Conservation (phyloP, 352 stramenopile species). For the Phytophthora tentaculata region DNA sequence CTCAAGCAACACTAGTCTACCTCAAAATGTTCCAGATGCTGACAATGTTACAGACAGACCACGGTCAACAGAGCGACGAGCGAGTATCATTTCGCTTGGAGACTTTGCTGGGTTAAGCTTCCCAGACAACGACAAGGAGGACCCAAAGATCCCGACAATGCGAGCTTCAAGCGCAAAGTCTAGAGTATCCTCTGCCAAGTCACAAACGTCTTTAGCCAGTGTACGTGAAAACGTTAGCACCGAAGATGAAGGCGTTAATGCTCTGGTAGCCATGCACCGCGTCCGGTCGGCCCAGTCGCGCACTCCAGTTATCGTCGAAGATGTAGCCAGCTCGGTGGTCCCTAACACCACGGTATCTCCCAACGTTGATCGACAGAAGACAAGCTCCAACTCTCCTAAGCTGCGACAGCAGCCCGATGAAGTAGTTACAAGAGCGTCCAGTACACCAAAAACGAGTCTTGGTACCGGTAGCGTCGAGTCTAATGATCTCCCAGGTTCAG, state of each 20-base stretch:
- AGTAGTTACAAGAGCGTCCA: conserved; percentile 6
- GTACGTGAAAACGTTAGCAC: conserved; percentile 11
- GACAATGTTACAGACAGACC: not conserved
- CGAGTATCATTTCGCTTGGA: conserved; percentile 40
- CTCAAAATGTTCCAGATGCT: conserved; percentile 3
- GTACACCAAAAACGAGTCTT: not conserved
- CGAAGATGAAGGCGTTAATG: conserved; percentile 14
- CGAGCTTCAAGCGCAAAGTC: conserved; percentile 33
- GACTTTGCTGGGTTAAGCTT: conserved; percentile 27
- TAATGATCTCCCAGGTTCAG: conserved; percentile 6
- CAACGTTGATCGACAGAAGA: conserved; percentile 3
- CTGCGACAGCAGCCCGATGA: conserved; percentile 15
- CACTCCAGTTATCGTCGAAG: conserved; percentile 23
- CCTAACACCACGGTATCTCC: conserved; percentile 3
- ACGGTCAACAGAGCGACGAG: conserved; percentile 20
- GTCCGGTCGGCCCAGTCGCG: conserved; percentile 18
- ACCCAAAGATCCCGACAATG: conserved; percentile 12
- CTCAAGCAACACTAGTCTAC: not conserved
- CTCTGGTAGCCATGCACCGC: conserved; percentile 27
- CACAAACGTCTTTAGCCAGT: conserved; percentile 2
- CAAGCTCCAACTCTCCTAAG: not conserved
- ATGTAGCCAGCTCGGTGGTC: not conserved
- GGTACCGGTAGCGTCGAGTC: conserved; percentile 7
- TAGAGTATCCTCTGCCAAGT: conserved; percentile 20
- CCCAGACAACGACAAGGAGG: conserved; percentile 5